Evolutionary conservation across 148 eudicot genomes (phyloP), one percentile per base, ranked within the genome.

Genomic region (Suaeda aralocaspica): DNA sequence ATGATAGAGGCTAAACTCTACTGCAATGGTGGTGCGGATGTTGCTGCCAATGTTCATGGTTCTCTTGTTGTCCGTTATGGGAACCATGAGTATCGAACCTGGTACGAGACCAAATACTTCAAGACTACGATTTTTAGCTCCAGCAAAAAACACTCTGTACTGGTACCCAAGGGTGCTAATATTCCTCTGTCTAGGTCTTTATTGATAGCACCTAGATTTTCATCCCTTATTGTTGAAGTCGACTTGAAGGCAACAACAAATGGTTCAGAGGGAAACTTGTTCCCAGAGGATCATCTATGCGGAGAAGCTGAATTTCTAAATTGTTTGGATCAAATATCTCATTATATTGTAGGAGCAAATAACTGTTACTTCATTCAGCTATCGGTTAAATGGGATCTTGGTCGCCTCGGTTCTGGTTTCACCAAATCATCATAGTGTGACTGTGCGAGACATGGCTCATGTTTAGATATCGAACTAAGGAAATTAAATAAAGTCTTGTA

Each of bases 71-170:
- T 28, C 13, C 60, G 48, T 5, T 52, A 53, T 52, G 26, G 33
- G 19, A 25, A 19, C 15, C 12, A 52, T 7, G 71, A 53, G 15
- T 68, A 52, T 36, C 29, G 21, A 48, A 52, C 71, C 6, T 34
- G 18, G 24, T 68, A 68, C 3, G 30, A 68, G 11, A 50, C 30
- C 22, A 68, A 68, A 34, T 68, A 68, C 26, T 68, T 16, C 9
- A 33, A 4, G 31, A 53, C 60, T 39, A 22, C 48, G 49, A 46
- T 68, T 34, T 52, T 48, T 18, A 59, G 36, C 71, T 4, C 6
- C 13, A 42, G 41, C 16, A 34, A 45, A 34, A 28, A 68, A 28
- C 26, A 45, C 5, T 53, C 59, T 29, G 18, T 28, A 34, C 30
- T 25, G 18, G 6, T 55, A 8, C 15, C 44, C 22, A 1, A 45